Base-by-base conservation (phyloP, 169 alveolate genomes). In the Amoebophrya sp. region DNA sequence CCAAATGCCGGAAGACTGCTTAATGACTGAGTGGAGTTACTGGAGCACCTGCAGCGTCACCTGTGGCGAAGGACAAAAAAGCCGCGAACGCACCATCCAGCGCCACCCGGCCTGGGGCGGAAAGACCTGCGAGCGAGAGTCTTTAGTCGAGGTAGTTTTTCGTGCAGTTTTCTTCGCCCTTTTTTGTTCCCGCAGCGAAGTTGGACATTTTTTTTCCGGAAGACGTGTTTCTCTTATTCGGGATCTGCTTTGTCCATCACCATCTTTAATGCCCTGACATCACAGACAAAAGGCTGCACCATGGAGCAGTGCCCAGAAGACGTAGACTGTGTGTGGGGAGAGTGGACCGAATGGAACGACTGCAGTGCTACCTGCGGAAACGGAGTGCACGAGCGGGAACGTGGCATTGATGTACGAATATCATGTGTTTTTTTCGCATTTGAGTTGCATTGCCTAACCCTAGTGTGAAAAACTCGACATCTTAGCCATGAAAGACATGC, bases 1-100 rank as follows among this genome's bases (percentile, higher is more conserved):
- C 83, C 83, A 66, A n/a, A 25, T 25, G 35, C 83, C 29, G 83
- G 83, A 0, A 2, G 83, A 66, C 83, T 66, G 83, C 35, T 7
- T 25, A 25, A 2, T 66, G 32, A 25, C 83, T 1, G 83, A 66
- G 35, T 66, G 83, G 83, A 25, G 39, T 25, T 66, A 66, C 83
- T 66, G 83, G n/a, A n/a, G n/a, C n/a, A n/a, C n/a, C n/a, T n/a
- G 83, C 83, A 25, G 39, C 29, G 83, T 25, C 83, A 66, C 83
- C 35, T 66, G 83, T 25, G 83, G 83, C 66, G 66, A 47, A 47
- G 66, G 66, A 47, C 66, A 47, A 47, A 66, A 3, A n/a, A 66
- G 39, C 18, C 29, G 83, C 38, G 83, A 25, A 66, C 83, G 32
- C 1, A 25, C 32, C 0, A 25, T 66, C 35, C 38, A 66, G 35